Conservation (phyloP, 495 filamentous ascomycete genomes). For the Penicillium odoratum region DNA sequence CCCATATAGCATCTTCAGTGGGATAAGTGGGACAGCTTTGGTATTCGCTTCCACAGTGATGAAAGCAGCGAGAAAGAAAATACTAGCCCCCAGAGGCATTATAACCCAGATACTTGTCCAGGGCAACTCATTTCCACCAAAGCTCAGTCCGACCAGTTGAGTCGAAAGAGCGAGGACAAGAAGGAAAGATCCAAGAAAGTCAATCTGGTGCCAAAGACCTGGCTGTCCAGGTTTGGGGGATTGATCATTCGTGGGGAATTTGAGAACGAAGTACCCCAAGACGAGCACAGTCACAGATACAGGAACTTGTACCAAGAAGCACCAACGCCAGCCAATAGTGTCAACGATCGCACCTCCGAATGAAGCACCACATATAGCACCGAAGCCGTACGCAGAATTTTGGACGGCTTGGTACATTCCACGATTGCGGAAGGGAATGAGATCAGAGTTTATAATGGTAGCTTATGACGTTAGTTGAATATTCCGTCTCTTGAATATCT, state of each 20-base stretch:
- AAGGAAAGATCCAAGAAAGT: constrained; percentile 54
- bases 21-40: constrained; percentile 60
- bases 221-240: constrained; percentile 24
- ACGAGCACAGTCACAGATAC: constrained; percentile 54
- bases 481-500: not conserved
- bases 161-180: constrained; percentile 58
- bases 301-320: constrained; percentile 44
- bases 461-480: constrained; percentile 31
- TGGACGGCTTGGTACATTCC: constrained; percentile 67
- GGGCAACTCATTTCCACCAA: constrained; percentile 62
- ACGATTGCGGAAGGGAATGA: constrained; percentile 61
- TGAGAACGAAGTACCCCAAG: constrained; percentile 54
- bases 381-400: constrained; percentile 63
- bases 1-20: constrained; percentile 55
- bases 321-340: constrained; percentile 69
- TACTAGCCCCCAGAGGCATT: constrained; percentile 50
- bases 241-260: constrained; percentile 32
- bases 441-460: constrained; percentile 65
- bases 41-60: constrained; percentile 57
- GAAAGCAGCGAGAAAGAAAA: constrained; percentile 50
- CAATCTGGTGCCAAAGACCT: constrained; percentile 55
- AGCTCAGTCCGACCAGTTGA: constrained; percentile 59
- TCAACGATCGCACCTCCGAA: constrained; percentile 66
- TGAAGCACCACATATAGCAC: constrained; percentile 65
- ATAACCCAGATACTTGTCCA: constrained; percentile 59